Evolutionary conservation across 768 basidiomycete species (phyloP).

Genomic region (Amanita jacksonii): DNA sequence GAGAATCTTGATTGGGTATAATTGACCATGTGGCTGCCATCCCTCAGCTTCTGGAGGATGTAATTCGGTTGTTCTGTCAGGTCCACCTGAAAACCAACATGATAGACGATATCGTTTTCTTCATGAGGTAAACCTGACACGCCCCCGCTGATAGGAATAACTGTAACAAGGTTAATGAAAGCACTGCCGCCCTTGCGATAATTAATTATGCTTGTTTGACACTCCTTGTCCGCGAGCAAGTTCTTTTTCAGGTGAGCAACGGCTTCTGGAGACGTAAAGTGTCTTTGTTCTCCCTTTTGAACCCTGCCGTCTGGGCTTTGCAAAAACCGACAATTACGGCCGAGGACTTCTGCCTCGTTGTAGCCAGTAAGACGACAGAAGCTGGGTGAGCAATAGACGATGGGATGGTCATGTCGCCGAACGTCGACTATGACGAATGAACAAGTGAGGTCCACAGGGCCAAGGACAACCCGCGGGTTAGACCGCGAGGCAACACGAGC

Average conservation of each 20-base stretch:
- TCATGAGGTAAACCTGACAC: conserved; percentile 37
- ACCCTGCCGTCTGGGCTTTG: conserved; percentile 60
- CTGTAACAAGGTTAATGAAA: conserved; percentile 87
- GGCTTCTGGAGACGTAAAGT: conserved; percentile 57
- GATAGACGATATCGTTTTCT: conserved; percentile 67
- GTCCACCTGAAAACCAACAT: conserved; percentile 96
- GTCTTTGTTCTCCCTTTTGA: conserved; percentile 29
- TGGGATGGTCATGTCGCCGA: conserved; percentile 70
- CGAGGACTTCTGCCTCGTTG: conserved; percentile 63
- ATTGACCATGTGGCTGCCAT: conserved; percentile 70
- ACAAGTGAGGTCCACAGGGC: conserved; percentile 88
- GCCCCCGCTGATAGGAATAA: conserved; percentile 78
- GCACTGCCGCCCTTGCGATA: conserved; percentile 77
- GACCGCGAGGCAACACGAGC: conserved; percentile 67
- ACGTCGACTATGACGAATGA: conserved; percentile 89
- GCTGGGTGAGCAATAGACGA: conserved; percentile 84
- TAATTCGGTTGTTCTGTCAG: conserved; percentile 78
- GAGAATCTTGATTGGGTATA: conserved; percentile 23
- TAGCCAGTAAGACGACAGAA: conserved; percentile 79
- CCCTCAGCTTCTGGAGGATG: conserved; percentile 68
- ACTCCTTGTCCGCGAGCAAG: conserved; percentile 71
- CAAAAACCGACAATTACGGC: conserved; percentile 86
- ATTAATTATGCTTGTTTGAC: conserved; percentile 81
- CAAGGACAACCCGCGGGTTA: conserved; percentile 67
- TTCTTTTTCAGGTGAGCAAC: conserved; percentile 52